Evolutionary conservation across 768 basidiomycete genomes (phyloP).

Genomic region (Lenzites betulinus): DNA sequence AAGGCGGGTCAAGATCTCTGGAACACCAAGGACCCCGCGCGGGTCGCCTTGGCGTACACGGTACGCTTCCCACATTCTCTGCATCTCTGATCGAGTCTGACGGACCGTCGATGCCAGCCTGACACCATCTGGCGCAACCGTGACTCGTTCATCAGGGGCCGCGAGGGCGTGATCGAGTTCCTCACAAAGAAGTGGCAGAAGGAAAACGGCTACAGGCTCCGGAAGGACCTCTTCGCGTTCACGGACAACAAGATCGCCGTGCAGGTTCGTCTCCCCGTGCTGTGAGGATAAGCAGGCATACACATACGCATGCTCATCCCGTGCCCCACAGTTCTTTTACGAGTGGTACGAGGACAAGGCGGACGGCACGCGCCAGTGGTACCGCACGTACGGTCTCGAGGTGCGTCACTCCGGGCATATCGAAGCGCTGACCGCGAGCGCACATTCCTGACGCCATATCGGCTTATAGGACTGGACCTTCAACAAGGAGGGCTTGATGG

Average conservation of each 20-base stretch:
- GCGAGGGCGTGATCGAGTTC: slow-evolving; percentile 46
- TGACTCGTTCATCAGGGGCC: slow-evolving; percentile 48
- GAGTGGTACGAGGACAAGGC: slow-evolving; percentile 50
- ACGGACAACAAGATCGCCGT: slow-evolving; percentile 56
- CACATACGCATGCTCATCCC: not conserved
- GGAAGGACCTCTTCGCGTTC: slow-evolving; percentile 59
- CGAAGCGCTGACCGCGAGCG: no score
- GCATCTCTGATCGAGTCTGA: not conserved
- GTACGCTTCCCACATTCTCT: slow-evolving; percentile 18
- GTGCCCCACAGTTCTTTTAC: slow-evolving; percentile 37
- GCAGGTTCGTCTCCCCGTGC: slow-evolving; percentile 36
- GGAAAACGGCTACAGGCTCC: slow-evolving; percentile 50
- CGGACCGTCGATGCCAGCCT: slow-evolving; percentile 6
- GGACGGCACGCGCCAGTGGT: slow-evolving; percentile 42
- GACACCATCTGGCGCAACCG: slow-evolving; percentile 61
- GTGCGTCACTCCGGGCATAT: slow-evolving; percentile 17
- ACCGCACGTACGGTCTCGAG: slow-evolving; percentile 50
- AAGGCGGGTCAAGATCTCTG: slow-evolving; percentile 53
- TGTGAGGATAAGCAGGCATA: not conserved
- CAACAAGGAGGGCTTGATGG: slow-evolving; percentile 50
- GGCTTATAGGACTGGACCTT: slow-evolving; percentile 57
- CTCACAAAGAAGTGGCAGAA: slow-evolving; percentile 52
- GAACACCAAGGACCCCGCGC: slow-evolving; percentile 43
- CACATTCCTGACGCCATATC: not conserved
- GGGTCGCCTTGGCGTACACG: slow-evolving; percentile 51